These are phyloP conservation scores for Globisporangium cederbergense DNA, from an alignment of 352 stramenopile species.

Conservation along the genomic window DNA sequence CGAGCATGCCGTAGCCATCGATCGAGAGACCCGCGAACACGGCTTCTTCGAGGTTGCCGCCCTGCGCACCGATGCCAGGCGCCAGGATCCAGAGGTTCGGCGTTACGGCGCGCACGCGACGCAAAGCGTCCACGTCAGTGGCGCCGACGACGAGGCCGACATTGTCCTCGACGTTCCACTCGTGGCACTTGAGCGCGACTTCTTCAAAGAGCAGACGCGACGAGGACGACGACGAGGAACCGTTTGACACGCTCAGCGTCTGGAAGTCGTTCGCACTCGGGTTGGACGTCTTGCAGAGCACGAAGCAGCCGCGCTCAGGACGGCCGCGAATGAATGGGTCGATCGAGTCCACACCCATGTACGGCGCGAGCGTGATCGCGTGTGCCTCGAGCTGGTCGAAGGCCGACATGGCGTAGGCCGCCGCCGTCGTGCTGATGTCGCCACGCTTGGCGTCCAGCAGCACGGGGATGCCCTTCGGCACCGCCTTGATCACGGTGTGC, in stretches of 20 bases:
- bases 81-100: slow-evolving; percentile 96
- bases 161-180: slow-evolving; percentile 90
- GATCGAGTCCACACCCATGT: slow-evolving; percentile 99
- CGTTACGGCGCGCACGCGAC: slow-evolving; percentile 76
- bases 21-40: slow-evolving; percentile 73
- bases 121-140: slow-evolving; percentile 92
- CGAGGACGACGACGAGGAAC: slow-evolving; percentile 1
- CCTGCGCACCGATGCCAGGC: slow-evolving; percentile 95
- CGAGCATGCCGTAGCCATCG: slow-evolving; percentile 91
- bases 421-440: slow-evolving; percentile 97
- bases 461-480: slow-evolving; percentile 92
- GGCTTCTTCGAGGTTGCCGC: slow-evolving; percentile 89
- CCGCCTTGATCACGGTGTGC: slow-evolving; percentile 84
- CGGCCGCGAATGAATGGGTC: slow-evolving; percentile 92
- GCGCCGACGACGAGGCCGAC: slow-evolving; percentile 97
- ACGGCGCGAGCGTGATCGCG: slow-evolving; percentile 95
- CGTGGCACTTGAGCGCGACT: slow-evolving; percentile 87
- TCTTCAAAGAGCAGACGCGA: slow-evolving; percentile 77
- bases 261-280: slow-evolving; percentile 96
- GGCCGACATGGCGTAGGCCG: slow-evolving; percentile 93
- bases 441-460: slow-evolving; percentile 98
- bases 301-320: slow-evolving; percentile 91
- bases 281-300: slow-evolving; percentile 99
- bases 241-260: slow-evolving; percentile 50
- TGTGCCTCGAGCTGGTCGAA: slow-evolving; percentile 93